Percentiles rank a stretch among this genome's conserved stretches.
phyloP scores from a whole-genome alignment of 345 rosid genomes.

The Arabis hirsuta region DNA sequence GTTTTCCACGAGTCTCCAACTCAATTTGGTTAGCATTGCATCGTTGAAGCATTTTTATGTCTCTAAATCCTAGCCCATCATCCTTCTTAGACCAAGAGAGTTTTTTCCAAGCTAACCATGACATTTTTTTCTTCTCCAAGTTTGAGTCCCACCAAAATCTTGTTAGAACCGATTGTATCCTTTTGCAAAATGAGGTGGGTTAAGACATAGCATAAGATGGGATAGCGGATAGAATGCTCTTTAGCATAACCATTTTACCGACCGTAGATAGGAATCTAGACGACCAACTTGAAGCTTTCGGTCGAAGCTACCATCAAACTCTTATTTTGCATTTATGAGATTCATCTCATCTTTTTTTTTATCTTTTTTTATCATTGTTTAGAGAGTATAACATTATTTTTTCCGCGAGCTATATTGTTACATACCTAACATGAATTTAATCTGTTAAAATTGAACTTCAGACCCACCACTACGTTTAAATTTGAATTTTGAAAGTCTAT shows the following conservation, averaged over 20 bases:
- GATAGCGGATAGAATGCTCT: not conserved
- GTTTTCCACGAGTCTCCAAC: no score
- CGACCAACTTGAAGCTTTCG: not conserved
- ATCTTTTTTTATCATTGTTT: no score
- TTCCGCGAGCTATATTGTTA: no score
- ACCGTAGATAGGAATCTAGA: not conserved
- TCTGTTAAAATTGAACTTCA: not conserved
- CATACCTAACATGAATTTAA: conserved; percentile 2
- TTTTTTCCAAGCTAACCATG: not conserved
- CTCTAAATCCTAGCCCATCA: no score
- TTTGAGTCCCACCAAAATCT: not conserved
- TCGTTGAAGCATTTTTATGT: no score
- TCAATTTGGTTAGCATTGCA: no score
- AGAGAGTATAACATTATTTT: no score
- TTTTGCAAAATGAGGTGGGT: not conserved
- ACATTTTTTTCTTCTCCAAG: not conserved
- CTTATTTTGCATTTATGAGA: no score
- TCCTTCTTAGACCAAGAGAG: no score
- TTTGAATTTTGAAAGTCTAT: not conserved
- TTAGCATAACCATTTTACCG: not conserved
- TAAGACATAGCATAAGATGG: not conserved
- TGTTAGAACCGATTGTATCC: no score
- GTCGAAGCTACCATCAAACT: not conserved
- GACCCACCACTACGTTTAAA: conserved; percentile 3
- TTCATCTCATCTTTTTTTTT: no score